A percentile compares a stretch with the other conserved stretches of the same genome.
Evolutionary conservation across 139 green algal species (phyloP).

Genomic region (Chlorella ohadii): DNA sequence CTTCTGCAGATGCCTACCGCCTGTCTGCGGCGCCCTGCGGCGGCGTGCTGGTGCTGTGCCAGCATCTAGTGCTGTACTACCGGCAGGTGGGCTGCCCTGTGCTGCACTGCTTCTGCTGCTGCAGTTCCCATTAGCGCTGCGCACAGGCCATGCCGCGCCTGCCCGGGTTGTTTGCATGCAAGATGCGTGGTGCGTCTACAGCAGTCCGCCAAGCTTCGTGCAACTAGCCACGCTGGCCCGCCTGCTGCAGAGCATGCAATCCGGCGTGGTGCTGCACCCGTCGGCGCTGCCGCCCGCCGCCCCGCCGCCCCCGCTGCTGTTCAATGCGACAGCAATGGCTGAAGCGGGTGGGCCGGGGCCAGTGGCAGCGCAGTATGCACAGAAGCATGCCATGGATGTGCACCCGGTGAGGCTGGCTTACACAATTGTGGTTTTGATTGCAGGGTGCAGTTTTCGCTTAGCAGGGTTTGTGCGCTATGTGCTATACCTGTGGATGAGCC

Average conservation of each 20-base stretch:
- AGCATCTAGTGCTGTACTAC: conserved; percentile 82
- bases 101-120: too few species aligned
- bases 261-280: conserved; percentile 40
- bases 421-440: neutral
- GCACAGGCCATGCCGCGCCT: too few species aligned
- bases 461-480: too few species aligned
- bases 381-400: conserved; percentile 63
- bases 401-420: conserved; percentile 51
- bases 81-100: conserved; percentile 60
- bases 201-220: too few species aligned
- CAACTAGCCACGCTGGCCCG: too few species aligned
- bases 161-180: too few species aligned
- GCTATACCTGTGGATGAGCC: too few species aligned
- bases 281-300: conserved; percentile 1
- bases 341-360: conserved; percentile 31
- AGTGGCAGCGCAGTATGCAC: conserved; percentile 52
- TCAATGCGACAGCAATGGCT: conserved; percentile 40
- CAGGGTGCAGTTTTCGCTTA: too few species aligned
- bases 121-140: too few species aligned
- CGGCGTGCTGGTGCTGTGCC: conserved; percentile 84
- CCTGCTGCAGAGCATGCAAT: conserved; percentile 50
- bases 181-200: too few species aligned
- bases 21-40: conserved; percentile 76
- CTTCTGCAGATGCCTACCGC: conserved; percentile 59
- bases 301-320: conserved; percentile 54